These are phyloP conservation scores for Neonectria hederae DNA, from an alignment of 2,329 filamentous ascomycete genomes.

Conservation along the genomic window DNA sequence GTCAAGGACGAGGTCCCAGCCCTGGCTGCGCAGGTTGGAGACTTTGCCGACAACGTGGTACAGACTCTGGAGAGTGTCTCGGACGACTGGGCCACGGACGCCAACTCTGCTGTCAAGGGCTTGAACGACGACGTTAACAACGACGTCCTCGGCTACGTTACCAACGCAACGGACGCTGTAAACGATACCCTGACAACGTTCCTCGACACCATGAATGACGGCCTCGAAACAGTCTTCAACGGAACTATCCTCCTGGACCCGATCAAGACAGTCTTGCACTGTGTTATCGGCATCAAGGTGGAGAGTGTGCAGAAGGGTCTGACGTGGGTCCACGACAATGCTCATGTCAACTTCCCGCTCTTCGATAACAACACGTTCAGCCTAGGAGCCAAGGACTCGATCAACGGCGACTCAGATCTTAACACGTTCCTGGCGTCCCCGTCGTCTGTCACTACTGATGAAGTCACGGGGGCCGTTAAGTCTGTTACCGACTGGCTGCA, in stretches of 20 bases:
- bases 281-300: constrained; percentile 89
- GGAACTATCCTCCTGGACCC: constrained; percentile 82
- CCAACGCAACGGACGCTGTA: constrained; percentile 81
- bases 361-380: constrained; percentile 86
- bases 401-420: constrained; percentile 67
- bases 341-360: constrained; percentile 81
- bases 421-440: constrained; percentile 82
- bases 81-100: constrained; percentile 76
- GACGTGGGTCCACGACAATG: constrained; percentile 93
- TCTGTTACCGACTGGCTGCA: constrained; percentile 75
- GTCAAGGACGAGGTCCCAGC: constrained; percentile 81
- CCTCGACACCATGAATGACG: constrained; percentile 77
- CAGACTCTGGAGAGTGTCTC: constrained; percentile 77
- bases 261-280: constrained; percentile 82
- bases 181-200: constrained; percentile 89
- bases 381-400: constrained; percentile 72
- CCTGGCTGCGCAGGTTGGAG: constrained; percentile 77
- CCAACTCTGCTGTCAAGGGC: constrained; percentile 76
- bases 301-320: constrained; percentile 84
- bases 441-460: constrained; percentile 77
- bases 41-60: constrained; percentile 83
- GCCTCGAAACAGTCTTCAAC: constrained; percentile 81
- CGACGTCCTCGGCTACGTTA: constrained; percentile 87
- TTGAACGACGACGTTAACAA: constrained; percentile 83
- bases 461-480: constrained; percentile 79